A percentile compares a stretch with the other conserved stretches of the same genome.
Conservation (phyloP, 495 filamentous ascomycete genomes). For the Trichoderma virens region DNA sequence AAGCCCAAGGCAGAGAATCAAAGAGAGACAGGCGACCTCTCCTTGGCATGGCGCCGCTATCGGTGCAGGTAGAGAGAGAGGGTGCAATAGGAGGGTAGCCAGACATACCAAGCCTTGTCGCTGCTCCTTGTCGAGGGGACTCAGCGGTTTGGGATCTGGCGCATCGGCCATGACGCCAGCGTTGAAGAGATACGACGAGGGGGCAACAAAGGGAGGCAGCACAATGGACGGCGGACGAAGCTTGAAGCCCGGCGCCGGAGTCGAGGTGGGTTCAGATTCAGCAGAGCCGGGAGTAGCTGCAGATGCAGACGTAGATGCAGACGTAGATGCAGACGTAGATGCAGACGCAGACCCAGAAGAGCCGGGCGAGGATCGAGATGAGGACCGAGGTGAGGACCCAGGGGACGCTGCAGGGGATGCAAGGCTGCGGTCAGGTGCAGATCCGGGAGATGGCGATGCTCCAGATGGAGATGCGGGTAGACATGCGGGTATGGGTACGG, state of each 20-base stretch:
- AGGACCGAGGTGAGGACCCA: background rate
- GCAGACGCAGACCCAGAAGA: too few relatives aligned
- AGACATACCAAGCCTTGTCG: constrained; percentile 79
- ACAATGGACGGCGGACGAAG: constrained; percentile 26
- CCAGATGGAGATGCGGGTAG: too few relatives aligned
- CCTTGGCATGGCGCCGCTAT: too few relatives aligned
- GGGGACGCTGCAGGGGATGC: background rate
- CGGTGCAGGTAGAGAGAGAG: constrained; percentile 15
- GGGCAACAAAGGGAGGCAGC: constrained; percentile 53
- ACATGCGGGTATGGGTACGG: too few relatives aligned
- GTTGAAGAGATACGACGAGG: constrained; percentile 74
- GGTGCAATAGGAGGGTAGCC: background rate
- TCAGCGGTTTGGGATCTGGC: constrained; percentile 44
- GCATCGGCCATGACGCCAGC: constrained; percentile 4
- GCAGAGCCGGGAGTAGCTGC: background rate
- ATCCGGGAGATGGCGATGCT: background rate
- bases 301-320: background rate
- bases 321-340: background rate
- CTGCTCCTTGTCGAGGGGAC: constrained; percentile 81
- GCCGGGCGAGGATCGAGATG: too few relatives aligned
- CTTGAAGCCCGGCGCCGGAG: constrained; percentile 30
- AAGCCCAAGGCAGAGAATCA: background rate
- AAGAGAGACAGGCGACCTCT: background rate
- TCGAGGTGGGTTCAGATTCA: background rate
- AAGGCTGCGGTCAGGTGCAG: background rate